Evolutionary conservation across 106 monocot species (phyloP).

Genomic region (Cymbidium sinense): DNA sequence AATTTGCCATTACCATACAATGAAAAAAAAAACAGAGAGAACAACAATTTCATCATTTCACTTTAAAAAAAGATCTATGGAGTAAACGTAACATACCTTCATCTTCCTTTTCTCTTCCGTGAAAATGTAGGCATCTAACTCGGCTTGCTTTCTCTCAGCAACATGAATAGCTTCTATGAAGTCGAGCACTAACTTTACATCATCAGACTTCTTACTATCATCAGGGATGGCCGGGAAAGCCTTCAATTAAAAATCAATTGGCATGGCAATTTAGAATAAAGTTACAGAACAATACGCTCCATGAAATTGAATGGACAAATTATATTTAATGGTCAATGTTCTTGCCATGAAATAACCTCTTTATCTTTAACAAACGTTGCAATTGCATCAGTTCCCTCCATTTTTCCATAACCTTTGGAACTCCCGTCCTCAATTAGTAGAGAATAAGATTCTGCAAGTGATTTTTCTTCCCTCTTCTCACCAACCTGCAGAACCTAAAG

Average conservation of each 20-base stretch:
- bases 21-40: not conserved
- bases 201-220: slow-evolving; percentile 16
- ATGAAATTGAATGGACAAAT: not conserved
- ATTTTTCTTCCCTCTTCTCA: slow-evolving; percentile 15
- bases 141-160: slow-evolving; percentile 90
- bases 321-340: slow-evolving; percentile 14
- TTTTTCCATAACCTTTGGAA: slow-evolving; percentile 16
- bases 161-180: slow-evolving; percentile 82
- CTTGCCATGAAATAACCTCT: slow-evolving; percentile 47
- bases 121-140: slow-evolving; percentile 67
- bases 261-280: not conserved
- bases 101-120: slow-evolving; percentile 73
- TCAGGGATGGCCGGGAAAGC: slow-evolving; percentile 10
- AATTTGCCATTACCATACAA: not conserved
- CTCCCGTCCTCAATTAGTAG: slow-evolving; percentile 29
- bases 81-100: slow-evolving; percentile 42
- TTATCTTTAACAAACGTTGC: slow-evolving; percentile 18
- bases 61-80: not conserved
- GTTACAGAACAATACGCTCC: not conserved
- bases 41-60: slow-evolving; percentile 5
- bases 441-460: slow-evolving; percentile 36
- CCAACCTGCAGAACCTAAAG: slow-evolving; percentile 23
- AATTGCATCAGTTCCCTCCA: slow-evolving; percentile 17
- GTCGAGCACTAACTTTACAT: slow-evolving; percentile 64
- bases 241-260: slow-evolving; percentile 21